These are phyloP conservation scores for Hibiscus trionum DNA, from an alignment of 345 rosid genomes.

Conservation along the genomic window DNA sequence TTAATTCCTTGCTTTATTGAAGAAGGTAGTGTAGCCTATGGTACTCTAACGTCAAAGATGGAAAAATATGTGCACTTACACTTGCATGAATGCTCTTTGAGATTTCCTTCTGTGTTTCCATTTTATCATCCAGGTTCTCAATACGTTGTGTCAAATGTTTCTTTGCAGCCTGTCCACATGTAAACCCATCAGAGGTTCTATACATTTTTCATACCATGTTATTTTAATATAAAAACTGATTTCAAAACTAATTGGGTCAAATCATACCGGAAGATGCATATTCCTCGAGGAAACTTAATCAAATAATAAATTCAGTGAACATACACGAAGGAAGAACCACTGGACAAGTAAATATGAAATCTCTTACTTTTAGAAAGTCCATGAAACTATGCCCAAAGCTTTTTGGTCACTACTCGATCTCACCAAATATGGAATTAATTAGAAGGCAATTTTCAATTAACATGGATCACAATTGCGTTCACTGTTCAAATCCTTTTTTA, in stretches of 20 bases:
- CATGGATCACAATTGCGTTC: too few species aligned
- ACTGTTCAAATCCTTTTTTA: not conserved
- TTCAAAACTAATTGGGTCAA: not conserved
- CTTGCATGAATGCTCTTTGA: constrained; percentile 57
- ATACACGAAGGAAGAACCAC: not conserved
- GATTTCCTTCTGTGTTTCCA: constrained; percentile 69
- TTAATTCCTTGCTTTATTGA: not conserved
- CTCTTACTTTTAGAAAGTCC: not conserved
- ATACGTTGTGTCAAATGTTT: constrained; percentile 75
- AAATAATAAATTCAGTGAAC: not conserved
- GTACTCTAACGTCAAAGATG: not conserved
- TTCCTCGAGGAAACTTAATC: not conserved
- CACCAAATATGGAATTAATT: not conserved
- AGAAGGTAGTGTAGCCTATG: not conserved
- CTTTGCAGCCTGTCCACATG: constrained; percentile 59
- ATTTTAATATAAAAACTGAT: not conserved
- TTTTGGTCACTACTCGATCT: not conserved
- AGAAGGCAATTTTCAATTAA: not conserved
- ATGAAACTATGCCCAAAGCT: not conserved
- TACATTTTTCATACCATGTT: not conserved
- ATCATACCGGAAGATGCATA: not conserved
- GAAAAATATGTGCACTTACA: constrained; percentile 28
- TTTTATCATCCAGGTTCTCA: constrained; percentile 64
- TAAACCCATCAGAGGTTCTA: not conserved
- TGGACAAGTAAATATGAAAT: not conserved